Evolutionary conservation across 1,284 basidiomycete species (phyloP), one percentile per base, ranked within the genome.

Genomic region (Ustilago shanxiensis): DNA sequence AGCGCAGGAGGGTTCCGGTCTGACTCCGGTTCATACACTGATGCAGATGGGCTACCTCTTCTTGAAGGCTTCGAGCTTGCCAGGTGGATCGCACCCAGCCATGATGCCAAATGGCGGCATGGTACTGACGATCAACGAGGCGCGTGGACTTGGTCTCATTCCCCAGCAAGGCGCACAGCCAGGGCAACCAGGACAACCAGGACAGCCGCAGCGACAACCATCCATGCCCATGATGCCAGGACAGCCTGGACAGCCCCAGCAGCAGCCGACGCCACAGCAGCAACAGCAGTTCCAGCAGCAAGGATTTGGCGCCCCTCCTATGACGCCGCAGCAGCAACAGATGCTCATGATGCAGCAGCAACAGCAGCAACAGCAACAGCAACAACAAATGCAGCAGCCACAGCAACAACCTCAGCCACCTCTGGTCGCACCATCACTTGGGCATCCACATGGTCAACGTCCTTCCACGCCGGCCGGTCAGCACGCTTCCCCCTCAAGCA

Each of bases 1-100:
- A 62, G 68, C 74, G 35, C 79, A 81, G 52, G 72, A 77, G 33
- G 68, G 72, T 8, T 64, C 79, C 0, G 64, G 66, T 11, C 66
- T 77, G 39, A 80, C 79, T 14, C 77, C 82, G 7, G 72, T 79
- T 5, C 78, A 81, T 35, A 77, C 80, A 18, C 63, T 85, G 9
- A 69, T 79, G 65, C 79, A 83, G 60, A 74, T 83, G 73, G 83
- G 83, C 50, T 85, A 76, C 45, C 73, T 85, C 44, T 83, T 81
- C 66, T 64, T 85, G 41, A 82, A 81, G 51, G 76, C 73, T 11
- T 69, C 76, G n/a, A 79, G 77, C 45, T 53, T 77, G 50, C 80
- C 80, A 5, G 70, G 72, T 7, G 70, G 66, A 11, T 78, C 73
- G 22, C 75, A 74, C 47, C 65, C 69, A 0, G 24, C 75, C 13